Evolutionary conservation across 805 yeast genomes (phyloP), one percentile per base, ranked within the genome.

Genomic region (Lipomyces yamadae): DNA sequence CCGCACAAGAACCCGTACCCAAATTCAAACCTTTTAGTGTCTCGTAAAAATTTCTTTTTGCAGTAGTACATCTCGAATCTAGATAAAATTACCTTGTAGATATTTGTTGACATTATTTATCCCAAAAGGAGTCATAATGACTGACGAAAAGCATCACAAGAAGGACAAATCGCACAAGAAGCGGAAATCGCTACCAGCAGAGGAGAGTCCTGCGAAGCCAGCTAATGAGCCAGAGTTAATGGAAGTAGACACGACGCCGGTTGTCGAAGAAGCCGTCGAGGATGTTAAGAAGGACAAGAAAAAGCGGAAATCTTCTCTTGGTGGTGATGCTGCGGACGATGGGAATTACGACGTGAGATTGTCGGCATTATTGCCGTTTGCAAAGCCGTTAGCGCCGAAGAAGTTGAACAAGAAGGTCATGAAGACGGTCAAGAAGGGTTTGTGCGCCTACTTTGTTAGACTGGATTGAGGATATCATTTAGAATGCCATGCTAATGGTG

Each of bases 371-470:
- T 84, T 95, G 73, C 89, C 97, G 63, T 94, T 95, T 79, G 97
- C 99, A 63, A 83, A 87, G 76, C 99, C 99, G 68, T 84, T 95
- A 74, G 99, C 99, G 15, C 86, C 97, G 56, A 95, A 95, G 82
- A 95, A 95, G 80, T 82, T 94, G 77, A 95, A 95, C 83, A 95
- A 95, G 81, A 95, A 94, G 81, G 89, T 94, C 18, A 85, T 96
- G 76, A 95, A 95, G 82, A 91, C 97, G 56, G 96, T 95, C 71
- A 95, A 95, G 85, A 94, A 92, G 80, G 74, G 74, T 72, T 48
- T 11, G 68, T 60, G 24, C 54, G 35, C 34, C 8, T 30, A 8
- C 18, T 42, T 7, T 10, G 35, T 3, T n/a, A 32, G 2, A 6
- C 50, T 37, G 53, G 5, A 54, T 33, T 58, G 13, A 33, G 7